Evolutionary conservation across 2,329 filamentous ascomycete genomes (phyloP).

Genomic region (Hypoxylon sp.): DNA sequence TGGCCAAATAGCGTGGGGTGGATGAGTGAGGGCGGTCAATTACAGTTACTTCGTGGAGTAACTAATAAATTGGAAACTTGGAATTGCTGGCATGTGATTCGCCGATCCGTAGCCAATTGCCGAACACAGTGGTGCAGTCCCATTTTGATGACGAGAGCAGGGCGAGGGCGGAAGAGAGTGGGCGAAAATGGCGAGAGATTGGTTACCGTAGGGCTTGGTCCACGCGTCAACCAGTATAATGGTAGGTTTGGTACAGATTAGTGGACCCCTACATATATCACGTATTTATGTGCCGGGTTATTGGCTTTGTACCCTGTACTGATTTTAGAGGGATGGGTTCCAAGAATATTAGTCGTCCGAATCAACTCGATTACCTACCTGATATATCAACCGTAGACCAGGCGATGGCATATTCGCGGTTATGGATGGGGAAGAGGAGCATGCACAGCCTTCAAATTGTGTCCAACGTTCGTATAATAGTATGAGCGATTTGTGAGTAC

Average conservation of each 20-base stretch:
- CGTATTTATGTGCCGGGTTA: constrained; percentile 7
- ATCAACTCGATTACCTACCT: neutral
- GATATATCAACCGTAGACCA: neutral
- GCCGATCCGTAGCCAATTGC: constrained; percentile 18
- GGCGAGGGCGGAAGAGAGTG: neutral
- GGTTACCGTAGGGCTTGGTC: constrained; percentile 5
- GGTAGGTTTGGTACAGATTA: constrained; percentile 25
- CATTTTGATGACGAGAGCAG: constrained; percentile 6
- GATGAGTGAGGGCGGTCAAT: constrained; percentile 15
- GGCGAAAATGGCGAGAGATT: neutral
- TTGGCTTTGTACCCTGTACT: neutral
- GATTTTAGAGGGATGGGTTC: neutral
- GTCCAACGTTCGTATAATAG: neutral
- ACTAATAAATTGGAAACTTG: constrained; percentile 3
- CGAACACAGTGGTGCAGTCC: constrained; percentile 17
- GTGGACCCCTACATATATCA: constrained; percentile 14
- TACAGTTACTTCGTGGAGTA: constrained; percentile 15
- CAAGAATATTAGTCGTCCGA: neutral
- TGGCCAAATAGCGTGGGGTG: neutral
- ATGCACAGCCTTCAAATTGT: neutral
- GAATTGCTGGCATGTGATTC: constrained; percentile 2
- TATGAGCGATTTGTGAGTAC: constrained; percentile 25
- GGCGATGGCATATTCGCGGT: neutral
- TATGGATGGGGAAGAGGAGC: neutral
- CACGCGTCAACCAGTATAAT: constrained; percentile 17